A percentile compares a stretch with the other conserved stretches of the same genome.
These are phyloP conservation scores for Quercus tomentella DNA, from an alignment of 331 rosid species.

Conservation along the genomic window DNA sequence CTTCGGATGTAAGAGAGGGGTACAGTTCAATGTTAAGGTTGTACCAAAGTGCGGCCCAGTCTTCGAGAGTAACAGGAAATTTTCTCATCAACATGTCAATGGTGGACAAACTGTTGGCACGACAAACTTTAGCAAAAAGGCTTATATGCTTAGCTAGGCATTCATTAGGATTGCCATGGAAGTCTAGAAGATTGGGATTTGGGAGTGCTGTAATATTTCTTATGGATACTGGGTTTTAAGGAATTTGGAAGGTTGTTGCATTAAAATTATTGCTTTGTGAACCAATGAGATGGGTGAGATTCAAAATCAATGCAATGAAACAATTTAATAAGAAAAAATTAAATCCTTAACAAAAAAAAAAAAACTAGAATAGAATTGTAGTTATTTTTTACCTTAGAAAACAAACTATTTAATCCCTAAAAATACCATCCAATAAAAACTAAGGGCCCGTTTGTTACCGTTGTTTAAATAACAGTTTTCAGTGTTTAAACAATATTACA, in stretches of 20 bases:
- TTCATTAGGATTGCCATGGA: conserved; percentile 39
- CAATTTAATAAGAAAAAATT: no score
- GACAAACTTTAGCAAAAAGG: conserved; percentile 56
- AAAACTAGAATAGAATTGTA: no score
- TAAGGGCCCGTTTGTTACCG: accelerated
- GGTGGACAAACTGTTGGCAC: conserved; percentile 50
- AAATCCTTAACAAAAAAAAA: no score
- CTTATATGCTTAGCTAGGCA: conserved; percentile 48
- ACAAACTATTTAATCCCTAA: no score
- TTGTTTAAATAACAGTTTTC: no score
- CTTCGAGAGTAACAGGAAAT: conserved; percentile 56
- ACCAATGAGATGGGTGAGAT: background rate
- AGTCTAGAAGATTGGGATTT: background rate
- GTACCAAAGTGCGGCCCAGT: conserved; percentile 59
- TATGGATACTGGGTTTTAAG: conserved; percentile 6
- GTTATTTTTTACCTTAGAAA: no score
- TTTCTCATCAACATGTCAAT: conserved; percentile 37
- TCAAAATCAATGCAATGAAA: no score
- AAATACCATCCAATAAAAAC: no score
- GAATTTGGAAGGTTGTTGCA: background rate
- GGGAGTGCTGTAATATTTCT: conserved; percentile 49
- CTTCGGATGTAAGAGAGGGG: conserved; percentile 48
- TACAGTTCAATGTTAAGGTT: conserved; percentile 63
- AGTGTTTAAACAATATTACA: no score
- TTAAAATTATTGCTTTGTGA: conserved; percentile 9